A percentile compares a stretch with the other conserved stretches of the same genome.
phyloP scores from a whole-genome alignment of 805 yeast genomes.

The Candida broadrunensis region DNA sequence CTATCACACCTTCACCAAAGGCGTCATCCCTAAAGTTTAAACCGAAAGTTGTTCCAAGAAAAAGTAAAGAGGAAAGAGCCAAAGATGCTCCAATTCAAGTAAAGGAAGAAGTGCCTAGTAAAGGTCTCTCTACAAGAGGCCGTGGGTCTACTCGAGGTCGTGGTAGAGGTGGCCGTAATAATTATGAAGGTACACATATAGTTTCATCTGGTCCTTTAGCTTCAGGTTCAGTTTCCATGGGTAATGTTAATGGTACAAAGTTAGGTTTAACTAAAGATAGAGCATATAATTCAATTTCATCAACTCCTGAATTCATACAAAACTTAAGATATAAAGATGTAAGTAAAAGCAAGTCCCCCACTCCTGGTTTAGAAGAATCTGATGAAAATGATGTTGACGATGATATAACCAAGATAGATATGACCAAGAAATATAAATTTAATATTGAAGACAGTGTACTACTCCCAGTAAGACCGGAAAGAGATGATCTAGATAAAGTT shows the following conservation, averaged over 20 bases:
- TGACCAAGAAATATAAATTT: constrained; percentile 58
- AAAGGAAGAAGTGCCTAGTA: constrained; percentile 26
- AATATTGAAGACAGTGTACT: constrained; percentile 52
- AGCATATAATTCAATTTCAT: constrained; percentile 26
- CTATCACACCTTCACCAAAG: constrained; percentile 27
- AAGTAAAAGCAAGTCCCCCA: constrained; percentile 11
- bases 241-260: constrained; percentile 24
- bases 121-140: constrained; percentile 21
- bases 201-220: constrained; percentile 75
- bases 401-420: constrained; percentile 50
- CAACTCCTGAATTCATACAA: constrained; percentile 42
- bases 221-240: constrained; percentile 54
- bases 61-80: constrained; percentile 80
- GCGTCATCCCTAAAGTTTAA: constrained; percentile 71
- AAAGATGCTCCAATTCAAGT: constrained; percentile 60
- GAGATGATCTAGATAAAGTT: constrained; percentile 42
- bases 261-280: constrained; percentile 24
- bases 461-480: constrained; percentile 70
- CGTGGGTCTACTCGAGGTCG: constrained; percentile 29
- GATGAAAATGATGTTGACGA: constrained; percentile 44
- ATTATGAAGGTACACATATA: constrained; percentile 54
- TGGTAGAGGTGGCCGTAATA: constrained; percentile 33
- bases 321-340: constrained; percentile 29
- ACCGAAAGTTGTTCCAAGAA: constrained; percentile 85
- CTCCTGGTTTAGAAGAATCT: constrained; percentile 12